phyloP scores from a whole-genome alignment of 1,284 basidiomycete genomes.

The Trichosporon coremiiforme region DNA sequence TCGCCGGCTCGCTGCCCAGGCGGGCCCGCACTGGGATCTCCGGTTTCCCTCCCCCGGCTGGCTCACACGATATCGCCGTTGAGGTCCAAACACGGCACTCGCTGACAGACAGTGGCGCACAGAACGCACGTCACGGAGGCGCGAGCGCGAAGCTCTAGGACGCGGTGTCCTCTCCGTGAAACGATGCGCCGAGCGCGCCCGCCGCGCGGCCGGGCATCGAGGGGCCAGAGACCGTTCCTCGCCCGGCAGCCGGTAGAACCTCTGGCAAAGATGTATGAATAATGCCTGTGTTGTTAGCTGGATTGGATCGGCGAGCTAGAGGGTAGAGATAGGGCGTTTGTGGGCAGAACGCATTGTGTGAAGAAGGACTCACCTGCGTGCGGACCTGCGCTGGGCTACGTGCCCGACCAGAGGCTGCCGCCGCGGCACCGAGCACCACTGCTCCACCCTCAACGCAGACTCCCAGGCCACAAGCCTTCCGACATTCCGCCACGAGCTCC shows the following conservation, averaged over 20 bases:
- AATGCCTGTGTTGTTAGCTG: background rate
- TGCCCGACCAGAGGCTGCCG: background rate
- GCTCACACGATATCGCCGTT: background rate
- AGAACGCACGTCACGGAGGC: conserved; percentile 20
- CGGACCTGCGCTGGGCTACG: conserved; percentile 11
- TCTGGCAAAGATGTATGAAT: conserved; percentile 7
- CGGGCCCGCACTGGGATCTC: conserved; percentile 25
- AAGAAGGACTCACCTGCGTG: background rate
- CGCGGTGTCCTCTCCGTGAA: conserved; percentile 22
- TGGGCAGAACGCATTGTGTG: background rate
- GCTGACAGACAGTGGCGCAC: conserved; percentile 12
- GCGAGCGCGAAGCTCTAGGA: conserved; percentile 29
- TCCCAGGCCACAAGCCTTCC: background rate
- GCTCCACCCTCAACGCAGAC: background rate
- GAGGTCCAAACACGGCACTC: conserved; percentile 8
- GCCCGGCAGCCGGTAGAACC: conserved; percentile 9
- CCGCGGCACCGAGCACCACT: conserved; percentile 11
- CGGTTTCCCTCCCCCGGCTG: conserved; percentile 26
- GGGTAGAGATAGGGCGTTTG: too few species aligned
- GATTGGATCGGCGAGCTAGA: too few species aligned
- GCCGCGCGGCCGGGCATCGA: background rate
- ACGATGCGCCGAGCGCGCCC: conserved; percentile 14
- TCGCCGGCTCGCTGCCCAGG: too few species aligned
- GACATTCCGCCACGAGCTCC: conserved; percentile 17
- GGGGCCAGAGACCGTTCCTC: conserved; percentile 7